A percentile compares a stretch with the other conserved stretches of the same genome.
Conservation (phyloP, 805 yeast species). For the Cyberlindnera misumaiensis region DNA sequence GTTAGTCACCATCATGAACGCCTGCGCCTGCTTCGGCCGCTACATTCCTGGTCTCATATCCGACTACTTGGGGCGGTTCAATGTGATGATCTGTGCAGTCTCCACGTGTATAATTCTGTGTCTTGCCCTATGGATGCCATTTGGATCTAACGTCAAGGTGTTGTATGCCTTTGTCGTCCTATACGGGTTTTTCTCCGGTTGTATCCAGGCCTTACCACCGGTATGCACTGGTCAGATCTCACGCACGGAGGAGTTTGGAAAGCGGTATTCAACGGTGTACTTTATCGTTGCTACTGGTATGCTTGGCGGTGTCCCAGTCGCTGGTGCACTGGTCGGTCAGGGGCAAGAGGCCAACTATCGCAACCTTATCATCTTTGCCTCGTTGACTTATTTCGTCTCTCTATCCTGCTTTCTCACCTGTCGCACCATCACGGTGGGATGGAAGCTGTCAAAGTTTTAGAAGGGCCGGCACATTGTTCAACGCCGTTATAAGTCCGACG, state of each 20-base stretch:
- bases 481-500: too few relatives aligned
- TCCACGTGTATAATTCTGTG: constrained; percentile 24
- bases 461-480: too few relatives aligned
- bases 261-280: constrained; percentile 51
- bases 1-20: constrained; percentile 40
- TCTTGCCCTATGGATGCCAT: constrained; percentile 37
- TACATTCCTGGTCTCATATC: constrained; percentile 37
- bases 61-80: constrained; percentile 45
- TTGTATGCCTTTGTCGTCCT: constrained; percentile 39
- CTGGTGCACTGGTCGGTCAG: constrained; percentile 39
- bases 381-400: constrained; percentile 33
- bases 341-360: constrained; percentile 29
- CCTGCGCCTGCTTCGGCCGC: constrained; percentile 41
- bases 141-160: constrained; percentile 29
- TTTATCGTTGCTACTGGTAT: constrained; percentile 49
- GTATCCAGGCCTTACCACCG: constrained; percentile 53
- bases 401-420: constrained; percentile 32
- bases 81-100: constrained; percentile 36
- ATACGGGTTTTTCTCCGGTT: constrained; percentile 51
- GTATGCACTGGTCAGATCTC: constrained; percentile 56
- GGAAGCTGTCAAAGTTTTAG: constrained; percentile 29
- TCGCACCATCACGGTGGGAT: constrained; percentile 38
- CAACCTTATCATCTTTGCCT: constrained; percentile 38
- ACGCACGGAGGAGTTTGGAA: constrained; percentile 46
- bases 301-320: constrained; percentile 42